Base-by-base conservation (phyloP, 257 asterid genomes). In the Nicotiana paniculata region DNA sequence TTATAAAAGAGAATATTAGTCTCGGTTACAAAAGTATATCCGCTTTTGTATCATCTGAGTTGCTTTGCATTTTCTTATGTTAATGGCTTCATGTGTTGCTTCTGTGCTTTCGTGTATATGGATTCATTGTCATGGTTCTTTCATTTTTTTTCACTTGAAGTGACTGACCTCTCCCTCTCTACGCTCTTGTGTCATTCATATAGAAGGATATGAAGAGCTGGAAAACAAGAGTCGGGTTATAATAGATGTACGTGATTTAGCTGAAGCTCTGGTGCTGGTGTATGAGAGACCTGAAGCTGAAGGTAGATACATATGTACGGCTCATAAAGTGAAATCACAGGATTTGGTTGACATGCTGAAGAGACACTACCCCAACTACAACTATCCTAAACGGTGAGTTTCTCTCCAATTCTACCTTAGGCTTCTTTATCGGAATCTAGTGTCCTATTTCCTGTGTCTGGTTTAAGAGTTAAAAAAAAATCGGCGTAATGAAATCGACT, bases 221-320 rank as follows among this genome's bases (percentile, higher is more conserved):
- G 92, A 90, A 32, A 86, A 92, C 86, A 82, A 30, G 48, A 1
- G 1, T 2, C 77, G 89, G 54, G 0, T 11, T 43, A 32, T 91
- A n/a, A 91, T 95, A 9, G 95, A 95, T 61, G 97, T 92, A 12
- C 92, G 95, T 24, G 98, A 95, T 65, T 89, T 92, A 57, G 94
- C 90, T 61, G 94, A 85, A 80, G 90, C 93, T 12, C 79, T 93
- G 21, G 84, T 88, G 64, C 81, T 95, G 64, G 87, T 87, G 2
- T 93, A 92, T 33, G 96, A 91, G 90, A 87, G 57, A 54, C 86
- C 89, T 2, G 91, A 92, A 79, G 93, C 97, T 63, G 87, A 90
- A 86, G 97, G 97, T 26, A 87, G 97, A 84, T 95, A 93, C 89
- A 72, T 90, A 77, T 93, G 97, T 86, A n/a, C 74, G 1, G 87